These are phyloP conservation scores for Claviceps spartinae DNA, from an alignment of 2,329 filamentous ascomycete species.

Conservation along the genomic window DNA sequence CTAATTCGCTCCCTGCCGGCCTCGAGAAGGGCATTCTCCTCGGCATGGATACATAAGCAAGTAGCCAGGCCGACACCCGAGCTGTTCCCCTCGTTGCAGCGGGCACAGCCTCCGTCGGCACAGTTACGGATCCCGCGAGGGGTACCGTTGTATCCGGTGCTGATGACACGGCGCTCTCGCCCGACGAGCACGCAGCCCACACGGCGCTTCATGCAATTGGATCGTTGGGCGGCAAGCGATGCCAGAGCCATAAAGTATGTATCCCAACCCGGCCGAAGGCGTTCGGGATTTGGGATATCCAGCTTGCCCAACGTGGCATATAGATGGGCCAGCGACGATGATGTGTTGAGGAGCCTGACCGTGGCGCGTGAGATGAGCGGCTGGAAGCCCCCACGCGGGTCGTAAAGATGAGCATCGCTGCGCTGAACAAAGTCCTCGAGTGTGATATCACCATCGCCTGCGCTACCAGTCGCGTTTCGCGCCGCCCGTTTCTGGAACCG, in stretches of 20 bases:
- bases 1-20: constrained; percentile 83
- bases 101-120: constrained; percentile 75
- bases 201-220: constrained; percentile 96
- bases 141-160: constrained; percentile 97
- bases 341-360: constrained; percentile 76
- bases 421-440: constrained; percentile 43
- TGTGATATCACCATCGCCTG: constrained; percentile 15
- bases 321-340: constrained; percentile 55
- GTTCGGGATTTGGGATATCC: constrained; percentile 62
- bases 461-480: constrained; percentile 9
- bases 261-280: constrained; percentile 85
- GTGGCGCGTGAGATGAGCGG: constrained; percentile 70
- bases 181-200: constrained; percentile 86
- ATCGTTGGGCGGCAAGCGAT: constrained; percentile 74
- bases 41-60: constrained; percentile 92
- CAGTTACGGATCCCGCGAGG: constrained; percentile 81
- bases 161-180: constrained; percentile 72
- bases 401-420: constrained; percentile 67
- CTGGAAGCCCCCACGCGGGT: constrained; percentile 48
- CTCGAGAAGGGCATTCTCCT: constrained; percentile 93
- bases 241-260: constrained; percentile 98
- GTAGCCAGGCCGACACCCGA: constrained; percentile 65
- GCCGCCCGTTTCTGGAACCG: constrained; percentile 44
- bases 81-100: constrained; percentile 67
- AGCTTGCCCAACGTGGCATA: constrained; percentile 59